A percentile compares a stretch with the other conserved stretches of the same genome.
Conservation (phyloP, 345 rosid genomes). For the Pistacia integerrima region DNA sequence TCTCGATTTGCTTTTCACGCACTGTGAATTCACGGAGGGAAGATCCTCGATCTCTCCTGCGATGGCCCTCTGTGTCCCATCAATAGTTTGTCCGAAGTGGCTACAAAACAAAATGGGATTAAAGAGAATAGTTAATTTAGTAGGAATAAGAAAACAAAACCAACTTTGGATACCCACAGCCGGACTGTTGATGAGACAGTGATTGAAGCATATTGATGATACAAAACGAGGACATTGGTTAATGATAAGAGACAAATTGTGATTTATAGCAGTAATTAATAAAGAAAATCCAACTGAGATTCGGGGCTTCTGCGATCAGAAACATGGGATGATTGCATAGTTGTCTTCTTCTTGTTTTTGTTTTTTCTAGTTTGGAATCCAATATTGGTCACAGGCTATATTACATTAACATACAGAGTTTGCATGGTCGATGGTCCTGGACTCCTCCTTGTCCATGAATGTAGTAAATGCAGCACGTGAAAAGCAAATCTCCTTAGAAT, state of each 20-base stretch:
- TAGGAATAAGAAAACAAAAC: not conserved
- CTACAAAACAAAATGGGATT: not conserved
- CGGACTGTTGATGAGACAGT: not conserved
- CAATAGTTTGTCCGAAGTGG: not conserved
- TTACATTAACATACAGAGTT: not conserved
- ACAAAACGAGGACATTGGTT: not conserved
- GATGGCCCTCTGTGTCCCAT: not conserved
- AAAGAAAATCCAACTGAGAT: not conserved
- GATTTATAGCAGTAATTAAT: not conserved
- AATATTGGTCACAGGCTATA: not conserved
- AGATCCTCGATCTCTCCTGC: not conserved
- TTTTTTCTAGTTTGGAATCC: not conserved
- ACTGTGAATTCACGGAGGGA: conserved; percentile 19
- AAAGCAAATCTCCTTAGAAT: not conserved
- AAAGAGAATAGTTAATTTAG: not conserved
- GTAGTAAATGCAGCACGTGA: conserved; percentile 7
- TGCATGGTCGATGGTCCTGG: not conserved
- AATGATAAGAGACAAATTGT: not conserved
- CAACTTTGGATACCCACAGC: conserved; percentile 15
- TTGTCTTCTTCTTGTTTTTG: conserved; percentile 1
- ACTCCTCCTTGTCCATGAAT: not conserved
- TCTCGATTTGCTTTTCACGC: not conserved
- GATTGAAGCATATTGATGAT: not conserved
- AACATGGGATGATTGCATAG: not conserved
- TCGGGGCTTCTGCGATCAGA: not conserved